Percentiles rank a stretch among this genome's conserved stretches.
Evolutionary conservation across 2,329 filamentous ascomycete genomes (phyloP).

Genomic region (Fusarium sp.): DNA sequence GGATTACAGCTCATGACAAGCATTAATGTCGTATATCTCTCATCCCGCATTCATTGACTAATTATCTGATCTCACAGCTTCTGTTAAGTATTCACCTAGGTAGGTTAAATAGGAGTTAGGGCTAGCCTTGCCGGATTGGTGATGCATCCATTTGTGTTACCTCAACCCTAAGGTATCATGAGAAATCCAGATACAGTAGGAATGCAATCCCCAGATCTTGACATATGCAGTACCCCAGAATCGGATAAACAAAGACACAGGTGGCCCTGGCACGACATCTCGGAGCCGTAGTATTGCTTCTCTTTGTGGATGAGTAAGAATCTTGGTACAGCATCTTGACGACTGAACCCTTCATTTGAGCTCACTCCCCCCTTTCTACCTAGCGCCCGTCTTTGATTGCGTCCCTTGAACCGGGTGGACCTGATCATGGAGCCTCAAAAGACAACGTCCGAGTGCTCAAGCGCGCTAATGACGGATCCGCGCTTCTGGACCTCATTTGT

Average conservation of each 20-base stretch:
- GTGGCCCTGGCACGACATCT: conserved; percentile 20
- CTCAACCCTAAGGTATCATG: neutral
- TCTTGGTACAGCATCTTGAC: neutral
- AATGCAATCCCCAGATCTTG: conserved; percentile 27
- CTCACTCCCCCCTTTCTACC: conserved; percentile 7
- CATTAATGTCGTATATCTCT: conserved; percentile 23
- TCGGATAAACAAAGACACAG: conserved; percentile 7
- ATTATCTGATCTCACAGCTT: conserved; percentile 9
- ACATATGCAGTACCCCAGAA: conserved; percentile 22
- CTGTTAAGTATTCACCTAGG: conserved; percentile 9
- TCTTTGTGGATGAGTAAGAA: conserved; percentile 11
- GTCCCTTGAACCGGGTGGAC: conserved; percentile 47
- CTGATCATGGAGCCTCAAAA: conserved; percentile 37
- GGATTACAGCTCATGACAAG: conserved; percentile 36
- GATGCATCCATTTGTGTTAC: neutral
- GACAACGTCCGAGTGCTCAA: conserved; percentile 20
- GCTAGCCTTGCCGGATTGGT: neutral
- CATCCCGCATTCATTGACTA: conserved; percentile 14
- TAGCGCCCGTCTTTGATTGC: conserved; percentile 26
- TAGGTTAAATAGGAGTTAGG: neutral
- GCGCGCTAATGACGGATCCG: conserved; percentile 43
- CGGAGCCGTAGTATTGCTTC: conserved; percentile 34
- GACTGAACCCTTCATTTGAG: conserved; percentile 11
- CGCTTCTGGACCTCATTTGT: conserved; percentile 30
- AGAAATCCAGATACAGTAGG: conserved; percentile 10